Base-by-base conservation (phyloP, 2,329 filamentous ascomycete genomes). In the Fusarium nygamai region DNA sequence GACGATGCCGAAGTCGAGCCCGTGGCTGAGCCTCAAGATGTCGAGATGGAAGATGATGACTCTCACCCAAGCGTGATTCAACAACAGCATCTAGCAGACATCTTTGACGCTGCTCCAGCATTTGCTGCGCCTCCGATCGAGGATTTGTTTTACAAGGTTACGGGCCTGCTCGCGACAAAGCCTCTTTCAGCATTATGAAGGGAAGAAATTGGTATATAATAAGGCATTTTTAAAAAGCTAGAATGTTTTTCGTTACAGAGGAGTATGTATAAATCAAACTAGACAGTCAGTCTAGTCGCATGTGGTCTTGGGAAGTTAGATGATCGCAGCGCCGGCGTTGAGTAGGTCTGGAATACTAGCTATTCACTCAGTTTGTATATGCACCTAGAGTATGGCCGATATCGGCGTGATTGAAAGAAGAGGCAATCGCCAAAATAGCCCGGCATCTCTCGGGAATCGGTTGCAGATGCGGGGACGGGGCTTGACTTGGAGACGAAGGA, bases 91-190 rank as follows among this genome's bases (percentile, higher is more conserved):
- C 83, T 95, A 61, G 87, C 92, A 11, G 87, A 90, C 58, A 88
- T 95, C 43, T 94, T 95, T 73, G 92, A 94, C 72, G 86, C 88
- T 20, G 90, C 90, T 5, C 90, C 92, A 5, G 88, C 91, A 8
- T 93, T 92, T 78, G 91, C 92, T 1, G 88, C 92, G 78, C 91
- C 92, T 29, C 90, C 92, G 17, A 89, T 95, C 29, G 90, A 92
- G 81, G 93, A 94, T 71, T 88, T 94, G 84, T 95, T 95, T 79
- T 91, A 92, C 81, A 90, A 91, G 81, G 91, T 96, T 44, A 88
- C 92, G 19, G 89, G 79, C 53, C 76, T 84, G 16, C 90, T 93
- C 80, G 88, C 89, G 3, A 84, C 88, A 69, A 92, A 89, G 80
- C 86, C 89, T 20, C 74, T 85, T 48, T 77, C 79, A 20, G 72